phyloP scores from a whole-genome alignment of 2,329 filamentous ascomycete species.

The Rhexocercosporidium sp. region DNA sequence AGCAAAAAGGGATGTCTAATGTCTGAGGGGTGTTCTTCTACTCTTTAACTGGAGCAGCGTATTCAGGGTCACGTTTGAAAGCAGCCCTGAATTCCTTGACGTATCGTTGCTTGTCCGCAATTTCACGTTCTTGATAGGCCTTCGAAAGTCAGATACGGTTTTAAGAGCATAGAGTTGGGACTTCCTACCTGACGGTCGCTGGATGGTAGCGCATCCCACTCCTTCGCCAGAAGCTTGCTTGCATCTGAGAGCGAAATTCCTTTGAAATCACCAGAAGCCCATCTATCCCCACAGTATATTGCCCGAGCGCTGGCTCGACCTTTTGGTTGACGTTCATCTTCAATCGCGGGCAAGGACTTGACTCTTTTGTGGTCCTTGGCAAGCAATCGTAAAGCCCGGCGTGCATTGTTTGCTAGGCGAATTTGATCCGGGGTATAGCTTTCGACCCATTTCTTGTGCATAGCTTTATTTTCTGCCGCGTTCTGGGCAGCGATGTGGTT shows the following conservation, averaged over 20 bases:
- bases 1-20: background rate
- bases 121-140: constrained; percentile 37
- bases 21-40: no score
- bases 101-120: constrained; percentile 38
- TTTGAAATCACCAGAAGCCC: constrained; percentile 54
- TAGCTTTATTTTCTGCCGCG: constrained; percentile 48
- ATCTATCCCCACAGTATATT: constrained; percentile 52
- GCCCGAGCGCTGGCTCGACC: constrained; percentile 45
- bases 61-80: constrained; percentile 20
- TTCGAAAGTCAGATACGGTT: constrained; percentile 25
- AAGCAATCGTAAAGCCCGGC: constrained; percentile 41
- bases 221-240: constrained; percentile 47
- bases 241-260: constrained; percentile 49
- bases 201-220: constrained; percentile 54
- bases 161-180: background rate
- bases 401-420: constrained; percentile 62
- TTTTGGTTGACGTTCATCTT: constrained; percentile 60
- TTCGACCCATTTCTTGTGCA: constrained; percentile 59
- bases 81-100: constrained; percentile 40
- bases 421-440: constrained; percentile 62
- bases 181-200: constrained; percentile 50
- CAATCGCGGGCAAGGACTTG: constrained; percentile 42
- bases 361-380: background rate
- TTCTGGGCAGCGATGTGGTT: constrained; percentile 55
- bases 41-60: background rate